These are phyloP conservation scores for Xylariomycetidae sp. DNA, from an alignment of 2,329 filamentous ascomycete species.

Conservation along the genomic window DNA sequence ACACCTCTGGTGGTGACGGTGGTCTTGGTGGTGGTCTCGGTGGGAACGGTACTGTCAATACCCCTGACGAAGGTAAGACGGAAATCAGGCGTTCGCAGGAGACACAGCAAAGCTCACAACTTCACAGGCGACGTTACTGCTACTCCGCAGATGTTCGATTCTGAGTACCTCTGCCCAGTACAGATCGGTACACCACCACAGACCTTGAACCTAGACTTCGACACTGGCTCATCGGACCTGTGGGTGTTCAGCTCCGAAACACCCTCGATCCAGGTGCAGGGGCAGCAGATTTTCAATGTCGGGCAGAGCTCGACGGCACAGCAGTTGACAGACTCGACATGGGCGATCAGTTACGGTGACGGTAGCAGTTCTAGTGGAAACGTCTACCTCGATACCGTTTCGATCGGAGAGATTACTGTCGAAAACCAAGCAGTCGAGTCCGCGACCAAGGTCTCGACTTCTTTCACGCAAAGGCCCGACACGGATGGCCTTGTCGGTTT, in stretches of 20 bases:
- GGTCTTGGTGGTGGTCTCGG: slow-evolving; percentile 5
- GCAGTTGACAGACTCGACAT: slow-evolving; percentile 30
- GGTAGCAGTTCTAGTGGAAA: slow-evolving; percentile 34
- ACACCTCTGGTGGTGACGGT: slow-evolving; percentile 9
- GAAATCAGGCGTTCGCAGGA: too few relatives aligned
- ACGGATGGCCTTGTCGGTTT: slow-evolving; percentile 39
- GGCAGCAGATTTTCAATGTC: slow-evolving; percentile 35
- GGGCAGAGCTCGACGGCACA: slow-evolving; percentile 32
- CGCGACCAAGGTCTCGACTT: slow-evolving; percentile 32
- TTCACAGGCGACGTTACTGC: slow-evolving; percentile 22
- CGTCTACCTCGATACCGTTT: slow-evolving; percentile 38
- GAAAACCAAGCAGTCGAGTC: slow-evolving; percentile 36
- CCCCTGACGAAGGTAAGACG: too few relatives aligned
- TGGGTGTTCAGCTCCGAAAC: slow-evolving; percentile 40
- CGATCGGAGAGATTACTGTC: slow-evolving; percentile 34
- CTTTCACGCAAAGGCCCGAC: slow-evolving; percentile 31
- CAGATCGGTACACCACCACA: slow-evolving; percentile 34
- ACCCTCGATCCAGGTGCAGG: slow-evolving; percentile 25
- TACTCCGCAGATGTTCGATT: slow-evolving; percentile 25
- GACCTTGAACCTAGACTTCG: slow-evolving; percentile 37
- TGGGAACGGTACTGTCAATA: slow-evolving; percentile 6
- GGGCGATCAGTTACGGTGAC: slow-evolving; percentile 39
- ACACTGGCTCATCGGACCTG: slow-evolving; percentile 41
- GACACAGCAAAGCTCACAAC: too few relatives aligned
- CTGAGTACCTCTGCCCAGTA: slow-evolving; percentile 28